Evolutionary conservation across 1,139 yeast species (phyloP).

Genomic region (Diutina scorzettiae): DNA sequence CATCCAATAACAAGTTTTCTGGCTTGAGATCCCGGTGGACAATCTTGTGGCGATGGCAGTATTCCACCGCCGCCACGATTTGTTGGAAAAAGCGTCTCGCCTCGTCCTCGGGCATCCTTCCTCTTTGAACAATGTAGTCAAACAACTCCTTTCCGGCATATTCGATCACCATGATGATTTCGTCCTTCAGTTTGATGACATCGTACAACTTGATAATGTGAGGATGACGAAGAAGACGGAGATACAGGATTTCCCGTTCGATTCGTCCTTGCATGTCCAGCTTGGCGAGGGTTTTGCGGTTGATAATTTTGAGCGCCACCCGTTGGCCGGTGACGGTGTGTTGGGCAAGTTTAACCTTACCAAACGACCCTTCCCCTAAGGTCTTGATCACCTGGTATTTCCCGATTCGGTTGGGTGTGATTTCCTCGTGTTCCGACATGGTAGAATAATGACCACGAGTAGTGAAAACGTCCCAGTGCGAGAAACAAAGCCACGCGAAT

Average conservation of each 20-base stretch:
- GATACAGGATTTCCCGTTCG: constrained; percentile 87
- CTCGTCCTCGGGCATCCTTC: constrained; percentile 89
- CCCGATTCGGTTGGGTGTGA: constrained; percentile 62
- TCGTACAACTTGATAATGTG: constrained; percentile 94
- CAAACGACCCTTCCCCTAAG: constrained; percentile 94
- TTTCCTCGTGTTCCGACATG: too few species aligned
- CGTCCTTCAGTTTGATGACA: constrained; percentile 91
- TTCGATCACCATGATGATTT: constrained; percentile 95
- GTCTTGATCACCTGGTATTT: constrained; percentile 91
- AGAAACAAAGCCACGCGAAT: too few species aligned
- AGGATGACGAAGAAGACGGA: constrained; percentile 84
- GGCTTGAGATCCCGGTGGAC: constrained; percentile 96
- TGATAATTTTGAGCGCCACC: constrained; percentile 90
- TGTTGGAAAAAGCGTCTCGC: constrained; percentile 95
- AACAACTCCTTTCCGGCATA: constrained; percentile 93
- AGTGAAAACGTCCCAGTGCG: too few species aligned
- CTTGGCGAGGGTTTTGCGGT: constrained; percentile 86
- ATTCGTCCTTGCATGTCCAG: constrained; percentile 97
- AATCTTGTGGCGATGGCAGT: constrained; percentile 95
- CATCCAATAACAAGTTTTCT: constrained; percentile 83
- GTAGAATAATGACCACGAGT: too few species aligned
- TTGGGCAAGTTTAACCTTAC: constrained; percentile 92
- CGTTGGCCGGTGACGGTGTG: constrained; percentile 87
- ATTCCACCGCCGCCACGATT: constrained; percentile 94
- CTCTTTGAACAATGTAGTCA: constrained; percentile 91